A percentile compares a stretch with the other conserved stretches of the same genome.
phyloP scores from a whole-genome alignment of 176 grass and related monocot genomes.

The Carex myosuroides region DNA sequence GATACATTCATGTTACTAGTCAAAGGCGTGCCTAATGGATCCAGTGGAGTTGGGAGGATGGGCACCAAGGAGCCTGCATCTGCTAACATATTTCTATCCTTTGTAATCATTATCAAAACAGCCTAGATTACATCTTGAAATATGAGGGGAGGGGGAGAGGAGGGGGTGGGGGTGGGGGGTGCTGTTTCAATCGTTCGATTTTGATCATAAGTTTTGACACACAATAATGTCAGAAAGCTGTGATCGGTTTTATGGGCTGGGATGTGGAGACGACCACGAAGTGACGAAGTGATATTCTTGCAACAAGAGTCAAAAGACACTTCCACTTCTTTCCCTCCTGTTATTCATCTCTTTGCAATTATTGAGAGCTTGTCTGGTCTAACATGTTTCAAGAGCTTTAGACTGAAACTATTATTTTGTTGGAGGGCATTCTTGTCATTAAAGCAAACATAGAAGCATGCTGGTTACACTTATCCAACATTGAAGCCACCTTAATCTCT shows the following conservation, averaged over 20 bases:
- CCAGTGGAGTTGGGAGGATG: background rate
- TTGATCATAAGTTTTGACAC: background rate
- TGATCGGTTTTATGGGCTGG: background rate
- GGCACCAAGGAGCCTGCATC: background rate
- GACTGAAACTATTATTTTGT: background rate
- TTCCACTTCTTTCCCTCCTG: background rate
- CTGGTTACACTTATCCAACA: background rate
- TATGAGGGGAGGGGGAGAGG: background rate
- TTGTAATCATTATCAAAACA: background rate
- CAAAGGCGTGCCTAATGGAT: background rate
- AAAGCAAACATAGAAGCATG: background rate
- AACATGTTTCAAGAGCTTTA: background rate
- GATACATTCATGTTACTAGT: background rate
- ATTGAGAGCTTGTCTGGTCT: background rate
- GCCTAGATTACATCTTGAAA: background rate
- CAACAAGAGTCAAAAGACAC: background rate
- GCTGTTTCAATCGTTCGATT: background rate
- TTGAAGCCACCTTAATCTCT: background rate
- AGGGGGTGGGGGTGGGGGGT: background rate
- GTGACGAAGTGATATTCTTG: background rate
- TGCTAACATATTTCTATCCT: background rate
- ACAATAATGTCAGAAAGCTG: background rate
- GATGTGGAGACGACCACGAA: background rate
- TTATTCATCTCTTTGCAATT: background rate
- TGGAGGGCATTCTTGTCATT: background rate